These are phyloP conservation scores for Ogataea pignaliae DNA, from an alignment of 805 yeast species.

Conservation along the genomic window DNA sequence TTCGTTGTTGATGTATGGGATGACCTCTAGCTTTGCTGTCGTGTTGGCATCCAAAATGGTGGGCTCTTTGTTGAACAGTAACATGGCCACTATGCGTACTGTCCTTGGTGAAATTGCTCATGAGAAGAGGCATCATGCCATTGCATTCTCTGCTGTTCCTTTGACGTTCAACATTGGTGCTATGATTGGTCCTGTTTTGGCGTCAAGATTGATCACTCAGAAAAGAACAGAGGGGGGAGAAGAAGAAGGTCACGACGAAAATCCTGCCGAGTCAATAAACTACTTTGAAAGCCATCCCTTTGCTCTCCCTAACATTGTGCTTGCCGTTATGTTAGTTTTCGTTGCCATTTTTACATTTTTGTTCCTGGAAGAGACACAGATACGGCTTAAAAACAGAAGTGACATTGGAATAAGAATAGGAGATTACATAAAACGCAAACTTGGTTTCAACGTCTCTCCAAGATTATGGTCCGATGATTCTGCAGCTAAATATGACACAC, in stretches of 20 bases:
- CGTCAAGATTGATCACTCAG: background rate
- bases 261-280: slow-evolving; percentile 23
- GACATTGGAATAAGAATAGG: background rate
- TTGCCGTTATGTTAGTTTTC: slow-evolving; percentile 32
- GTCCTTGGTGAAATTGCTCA: slow-evolving; percentile 55
- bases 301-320: slow-evolving; percentile 45
- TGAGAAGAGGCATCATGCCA: slow-evolving; percentile 54
- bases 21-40: slow-evolving; percentile 45
- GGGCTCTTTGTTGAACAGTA: slow-evolving; percentile 57
- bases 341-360: slow-evolving; percentile 37
- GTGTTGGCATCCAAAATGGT: slow-evolving; percentile 49
- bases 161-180: slow-evolving; percentile 56
- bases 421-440: background rate
- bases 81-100: slow-evolving; percentile 58
- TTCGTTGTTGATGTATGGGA: slow-evolving; percentile 47
- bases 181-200: slow-evolving; percentile 53
- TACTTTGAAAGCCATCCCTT: slow-evolving; percentile 37
- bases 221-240: too few species aligned
- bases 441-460: background rate
- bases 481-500: too few species aligned
- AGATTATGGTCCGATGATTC: too few species aligned
- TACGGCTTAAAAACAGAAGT: background rate
- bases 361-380: slow-evolving; percentile 23
- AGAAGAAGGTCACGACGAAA: too few species aligned
- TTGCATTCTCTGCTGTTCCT: slow-evolving; percentile 60